Base-by-base conservation (phyloP, 2,329 filamentous ascomycete species). In the Neophaeococcomyces aloes region DNA sequence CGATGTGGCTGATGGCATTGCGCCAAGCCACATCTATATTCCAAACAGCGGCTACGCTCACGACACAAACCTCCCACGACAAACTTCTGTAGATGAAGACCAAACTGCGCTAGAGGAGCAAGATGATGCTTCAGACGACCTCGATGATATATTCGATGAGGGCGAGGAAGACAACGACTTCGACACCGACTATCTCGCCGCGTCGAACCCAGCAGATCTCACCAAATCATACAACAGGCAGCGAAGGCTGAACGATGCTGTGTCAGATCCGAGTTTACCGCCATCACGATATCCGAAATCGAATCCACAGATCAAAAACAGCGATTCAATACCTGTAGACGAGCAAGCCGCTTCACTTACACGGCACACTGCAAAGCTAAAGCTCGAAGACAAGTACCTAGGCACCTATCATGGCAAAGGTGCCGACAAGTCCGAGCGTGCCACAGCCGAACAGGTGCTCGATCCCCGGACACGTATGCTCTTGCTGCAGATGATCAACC, bases 401-500 rank as follows among this genome's bases (percentile, higher is more conserved):
- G 73, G 74, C 1, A 61, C 76, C 23, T 66, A 64, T 8, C 66
- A 63, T 19, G 35, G 42, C 14, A 73, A 71, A 38, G 65, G 66
- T 34, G 68, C 63, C 23, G 88, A 95, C 65, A 93, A 91, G 71
- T 81, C 84, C 44, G 89, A 98, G 61, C 79, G 91, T 47, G 89
- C 91, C 40, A 98, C 91, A 11, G 86, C 79, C 55, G 91, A 98
- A 62, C 86, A 95, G 63, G 91, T 98, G 38, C 70, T 98, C 48
- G 91, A 98, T 65, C 86, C 87, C 50, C 76, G 87, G 42, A 98
- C 91, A 11, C 83, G 88, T 53, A 94, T 95, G 86, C 88, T 98
- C 48, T 70, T 98, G 42, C 72, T 95, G 52, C 86, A 95, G 67
- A 86, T 98, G 75, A 89, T 96, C 69, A 95, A 96, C 63, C 79